Evolutionary conservation across 306 rosid genomes (phyloP), one percentile per base, ranked within the genome.

Genomic region (Mimosa pudica): DNA sequence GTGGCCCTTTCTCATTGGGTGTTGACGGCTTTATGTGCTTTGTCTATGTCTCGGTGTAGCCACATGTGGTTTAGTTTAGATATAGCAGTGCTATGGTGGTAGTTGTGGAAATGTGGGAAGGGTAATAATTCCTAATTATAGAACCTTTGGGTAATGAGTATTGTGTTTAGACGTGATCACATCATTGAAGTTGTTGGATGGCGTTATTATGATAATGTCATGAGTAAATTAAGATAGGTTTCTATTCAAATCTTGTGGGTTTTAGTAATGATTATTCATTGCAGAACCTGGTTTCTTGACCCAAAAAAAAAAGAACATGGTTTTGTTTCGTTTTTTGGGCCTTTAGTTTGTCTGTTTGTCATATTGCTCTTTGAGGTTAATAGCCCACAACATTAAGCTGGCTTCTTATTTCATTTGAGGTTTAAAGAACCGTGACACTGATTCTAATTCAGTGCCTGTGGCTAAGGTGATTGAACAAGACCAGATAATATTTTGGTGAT

Each of bases 61-160:
- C 44, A 17, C 72, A 68, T 73, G 16, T 48, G 52, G 16, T 48
- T 1, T 52, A 33, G 52, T 72, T 81, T 74, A 12, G 70, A 71
- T 76, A 51, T 71, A 58, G 32, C 72, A 71, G 47, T 76, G 46
- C 32, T 38, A 33, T 11, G 32, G 61, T 12, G 64, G 73, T 61
- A 74, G 61, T 55, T 55, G n/a, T 55, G 7, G 76, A 51, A 8
- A 32, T 49, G 47, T 13, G 54, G 44, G 52, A 18, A 18, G 35
- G 78, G 64, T 84, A 76, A 87, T 87, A 51, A 87, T 87, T 77
- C 85, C 67, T 47, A 80, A 71, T 47, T 61, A 81, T 66, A 66
- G 49, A 5, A 64, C 38, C 82, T 75, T 70, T 35, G 61, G 36
- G 79, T 74, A 60, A 57, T 51, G 55, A 41, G 30, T 52, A 61